phyloP scores from a whole-genome alignment of 345 rosid species.

The Eutrema japonicum region DNA sequence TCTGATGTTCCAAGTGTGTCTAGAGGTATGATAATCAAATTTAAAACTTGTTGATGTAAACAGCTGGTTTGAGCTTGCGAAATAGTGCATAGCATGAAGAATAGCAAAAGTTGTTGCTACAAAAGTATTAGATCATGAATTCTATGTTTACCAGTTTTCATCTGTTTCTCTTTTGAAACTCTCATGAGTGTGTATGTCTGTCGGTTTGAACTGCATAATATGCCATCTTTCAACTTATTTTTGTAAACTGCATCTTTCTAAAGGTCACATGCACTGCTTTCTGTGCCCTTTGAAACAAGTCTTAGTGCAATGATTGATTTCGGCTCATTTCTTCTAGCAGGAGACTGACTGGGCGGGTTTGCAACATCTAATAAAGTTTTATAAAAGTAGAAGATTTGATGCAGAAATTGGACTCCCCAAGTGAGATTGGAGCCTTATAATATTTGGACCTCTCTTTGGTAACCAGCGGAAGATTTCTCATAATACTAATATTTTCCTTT shows the following conservation, averaged over 20 bases:
- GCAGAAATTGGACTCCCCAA: constrained; percentile 89
- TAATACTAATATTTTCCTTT: constrained; percentile 34
- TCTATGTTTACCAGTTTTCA: constrained; percentile 10
- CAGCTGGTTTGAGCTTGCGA: constrained; percentile 28
- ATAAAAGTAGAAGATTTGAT: constrained; percentile 89
- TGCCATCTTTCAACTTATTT: too few relatives aligned
- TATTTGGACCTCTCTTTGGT: constrained; percentile 35
- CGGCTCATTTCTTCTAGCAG: constrained; percentile 48
- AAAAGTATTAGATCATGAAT: constrained; percentile 23
- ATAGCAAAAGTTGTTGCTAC: constrained; percentile 20
- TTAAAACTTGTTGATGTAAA: constrained; percentile 12
- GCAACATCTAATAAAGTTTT: constrained; percentile 78
- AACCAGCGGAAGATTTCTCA: constrained; percentile 19
- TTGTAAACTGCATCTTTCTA: too few relatives aligned
- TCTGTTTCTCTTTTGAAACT: constrained; percentile 5
- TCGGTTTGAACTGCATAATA: too few relatives aligned
- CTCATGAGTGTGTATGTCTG: constrained; percentile 18
- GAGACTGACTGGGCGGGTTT: constrained; percentile 90
- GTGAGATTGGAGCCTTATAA: constrained; percentile 57
- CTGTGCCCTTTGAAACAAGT: constrained; percentile 21
- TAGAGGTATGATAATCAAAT: constrained; percentile 51
- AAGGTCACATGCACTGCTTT: constrained; percentile 19
- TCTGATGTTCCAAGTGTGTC: constrained; percentile 14
- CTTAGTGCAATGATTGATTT: constrained; percentile 19
- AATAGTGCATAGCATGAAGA: constrained; percentile 27